Base-by-base conservation (phyloP, 2,329 filamentous ascomycete species). In the Fusarium tuaranense region DNA sequence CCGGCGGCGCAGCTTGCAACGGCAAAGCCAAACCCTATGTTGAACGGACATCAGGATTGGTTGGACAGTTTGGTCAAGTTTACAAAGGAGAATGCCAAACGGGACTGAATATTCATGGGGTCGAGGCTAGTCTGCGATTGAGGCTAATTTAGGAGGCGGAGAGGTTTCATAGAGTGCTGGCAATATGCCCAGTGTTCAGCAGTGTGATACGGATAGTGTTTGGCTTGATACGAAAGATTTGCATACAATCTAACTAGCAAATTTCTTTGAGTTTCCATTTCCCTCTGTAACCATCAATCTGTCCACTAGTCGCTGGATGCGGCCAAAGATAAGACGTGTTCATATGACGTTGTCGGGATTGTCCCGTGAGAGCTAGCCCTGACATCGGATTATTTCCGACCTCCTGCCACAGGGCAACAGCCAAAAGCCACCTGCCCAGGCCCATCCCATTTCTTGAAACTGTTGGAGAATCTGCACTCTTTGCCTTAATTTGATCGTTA, bases 11-110 rank as follows among this genome's bases (percentile, higher is more conserved):
- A 76, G 38, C 39, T 78, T 62, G 65, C 78, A 5, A 68, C 55
- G 3, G 65, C 38, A 4, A 80, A 73, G 67, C 78, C 77, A 0
- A 80, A 80, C 59, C 71, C 68, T 22, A 80, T 80, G 76, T 41
- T 81, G 34, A 69, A 77, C 16, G 79, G 77, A 7, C 79, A 81
- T 48, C 80, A 81, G 68, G 72, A 79, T 63, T 81, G 79, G 80
- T 55, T 81, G 39, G 75, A 80, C 27, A 78, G 78, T 4, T 62
- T 81, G 65, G 67, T 72, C 12, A 74, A 62, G 20, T 61, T 48
- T 20, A 65, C 71, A 4, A 72, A 53, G 53, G 69, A 58, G 20
- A 36, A 16, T 58, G 10, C 18, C 18, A 57, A 57, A 20, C n/a
- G 20, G 51, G 20, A 4, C 6, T 48, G 6, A 16, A 14, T 16